Base-by-base conservation (phyloP, 768 basidiomycete genomes). In the Tricholoma furcatifolium region DNA sequence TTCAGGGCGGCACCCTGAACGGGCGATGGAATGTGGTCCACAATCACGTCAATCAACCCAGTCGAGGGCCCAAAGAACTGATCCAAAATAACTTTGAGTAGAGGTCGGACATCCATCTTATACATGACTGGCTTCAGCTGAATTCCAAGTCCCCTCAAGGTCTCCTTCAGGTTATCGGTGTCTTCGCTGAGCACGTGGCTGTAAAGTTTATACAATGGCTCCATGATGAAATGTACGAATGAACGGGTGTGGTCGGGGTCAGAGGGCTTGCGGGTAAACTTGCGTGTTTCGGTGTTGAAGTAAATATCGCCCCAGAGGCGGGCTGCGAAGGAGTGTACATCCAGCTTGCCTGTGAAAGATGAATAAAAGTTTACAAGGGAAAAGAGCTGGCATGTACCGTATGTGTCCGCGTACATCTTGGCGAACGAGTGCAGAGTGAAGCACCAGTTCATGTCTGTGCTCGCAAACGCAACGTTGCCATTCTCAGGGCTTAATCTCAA, bases 251-350 rank as follows among this genome's bases (percentile, higher is more conserved):
- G 76, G 60, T 93, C 91, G 0, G 88, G 81, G 60, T 93, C 93
- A 5, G 80, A 72, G 38, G 83, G 83, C 67, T 93, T 94, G 44
- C 93, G 84, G 2, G 86, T 87, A 69, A 99, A 99, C 67, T 94
- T 94, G 54, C 93, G 84, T 15, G 82, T 83, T 54, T 91, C 85
- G 39, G 76, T 65, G 70, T 94, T 85, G 71, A 91, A 98, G 74
- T 93, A 99, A 64, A 98, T 93, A 71, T 98, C 95, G 14, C 97
- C 97, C 97, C 97, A 99, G 12, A 99, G 81, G 32, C 97, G 84
- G 58, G 83, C 83, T 15, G 95, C 93, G 59, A 99, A 96, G 8
- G 85, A 80, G 31, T 79, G 69, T n/a, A 93, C 83, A 64, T 98
- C 90, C 47, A 98, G 72, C 9, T 83, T 76, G 23, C 89, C 91